phyloP scores from a whole-genome alignment of 2,329 filamentous ascomycete species.

The Cyphellophora attinorum region DNA sequence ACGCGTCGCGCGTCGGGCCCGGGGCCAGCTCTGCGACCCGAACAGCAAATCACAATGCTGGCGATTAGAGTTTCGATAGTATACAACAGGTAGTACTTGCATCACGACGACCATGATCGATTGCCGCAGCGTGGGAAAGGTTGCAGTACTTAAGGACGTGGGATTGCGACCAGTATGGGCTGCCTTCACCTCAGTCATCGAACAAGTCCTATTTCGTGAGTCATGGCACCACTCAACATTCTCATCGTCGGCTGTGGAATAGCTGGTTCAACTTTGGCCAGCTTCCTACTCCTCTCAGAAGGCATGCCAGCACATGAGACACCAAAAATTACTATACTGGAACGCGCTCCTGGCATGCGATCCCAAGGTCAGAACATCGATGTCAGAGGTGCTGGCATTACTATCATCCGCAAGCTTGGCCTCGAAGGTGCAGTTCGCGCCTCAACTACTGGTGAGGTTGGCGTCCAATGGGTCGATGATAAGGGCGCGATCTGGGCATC shows the following conservation, averaged over 20 bases:
- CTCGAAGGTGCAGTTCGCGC: conserved; percentile 32
- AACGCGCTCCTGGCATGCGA: conserved; percentile 30
- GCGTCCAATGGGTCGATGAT: conserved; percentile 27
- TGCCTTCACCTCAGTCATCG: no score
- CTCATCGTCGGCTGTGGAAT: conserved; percentile 36
- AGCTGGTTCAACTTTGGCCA: conserved; percentile 35
- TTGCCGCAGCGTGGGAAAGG: no score
- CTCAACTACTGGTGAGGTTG: conserved; percentile 33
- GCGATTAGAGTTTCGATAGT: no score
- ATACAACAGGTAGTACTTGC: no score
- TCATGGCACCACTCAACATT: conserved; percentile 35
- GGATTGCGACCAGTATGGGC: no score
- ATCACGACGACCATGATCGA: no score
- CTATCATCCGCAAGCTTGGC: conserved; percentile 44
- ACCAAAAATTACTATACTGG: conserved; percentile 19
- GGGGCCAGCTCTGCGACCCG: no score
- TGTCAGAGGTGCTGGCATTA: conserved; percentile 41
- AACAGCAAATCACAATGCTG: no score
- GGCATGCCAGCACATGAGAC: background rate
- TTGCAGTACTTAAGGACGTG: no score
- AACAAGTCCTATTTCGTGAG: no score
- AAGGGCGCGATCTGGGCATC: conserved; percentile 29
- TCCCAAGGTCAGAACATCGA: conserved; percentile 45
- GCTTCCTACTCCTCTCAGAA: conserved; percentile 5
- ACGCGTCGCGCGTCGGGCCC: no score